A percentile compares a stretch with the other conserved stretches of the same genome.
Evolutionary conservation across 2,329 filamentous ascomycete species (phyloP).

Genomic region (Colletotrichum navitas): DNA sequence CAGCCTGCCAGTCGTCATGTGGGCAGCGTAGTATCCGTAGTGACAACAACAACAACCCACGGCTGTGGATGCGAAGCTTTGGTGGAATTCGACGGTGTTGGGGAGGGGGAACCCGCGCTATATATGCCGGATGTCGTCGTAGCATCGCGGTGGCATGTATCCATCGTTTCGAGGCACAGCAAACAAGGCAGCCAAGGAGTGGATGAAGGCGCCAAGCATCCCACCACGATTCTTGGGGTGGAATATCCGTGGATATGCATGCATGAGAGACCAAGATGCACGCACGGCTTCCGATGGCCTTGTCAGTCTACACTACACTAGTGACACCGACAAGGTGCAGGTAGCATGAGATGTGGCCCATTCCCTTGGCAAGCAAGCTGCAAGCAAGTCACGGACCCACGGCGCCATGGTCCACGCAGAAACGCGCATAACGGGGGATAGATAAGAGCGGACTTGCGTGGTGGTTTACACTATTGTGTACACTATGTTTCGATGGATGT

Average conservation of each 20-base stretch:
- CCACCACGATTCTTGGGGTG: not conserved
- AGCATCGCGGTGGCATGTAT: too few species aligned
- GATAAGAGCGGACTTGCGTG: constrained; percentile 14
- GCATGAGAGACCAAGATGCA: not conserved
- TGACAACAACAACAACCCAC: constrained; percentile 3
- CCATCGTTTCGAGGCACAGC: not conserved
- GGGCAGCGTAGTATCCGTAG: constrained; percentile 30
- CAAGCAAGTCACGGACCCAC: constrained; percentile 7
- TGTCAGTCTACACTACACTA: not conserved
- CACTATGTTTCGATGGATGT: not conserved
- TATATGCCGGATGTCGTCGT: constrained; percentile 14
- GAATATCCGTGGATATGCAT: not conserved
- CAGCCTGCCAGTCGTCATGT: constrained; percentile 11
- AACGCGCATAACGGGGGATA: constrained; percentile 22
- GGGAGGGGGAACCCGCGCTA: constrained; percentile 3
- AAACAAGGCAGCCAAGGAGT: constrained; percentile 1
- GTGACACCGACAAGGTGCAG: constrained; percentile 6
- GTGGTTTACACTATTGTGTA: constrained; percentile 3
- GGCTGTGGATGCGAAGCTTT: constrained; percentile 11
- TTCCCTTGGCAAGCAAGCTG: constrained; percentile 16
- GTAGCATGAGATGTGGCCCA: not conserved
- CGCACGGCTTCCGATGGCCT: not conserved
- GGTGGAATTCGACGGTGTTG: constrained; percentile 13
- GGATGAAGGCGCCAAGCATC: constrained; percentile 5
- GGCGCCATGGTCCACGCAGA: constrained; percentile 25